Base-by-base conservation (phyloP, 148 eudicot genomes). In the Hydrangea macrophylla region DNA sequence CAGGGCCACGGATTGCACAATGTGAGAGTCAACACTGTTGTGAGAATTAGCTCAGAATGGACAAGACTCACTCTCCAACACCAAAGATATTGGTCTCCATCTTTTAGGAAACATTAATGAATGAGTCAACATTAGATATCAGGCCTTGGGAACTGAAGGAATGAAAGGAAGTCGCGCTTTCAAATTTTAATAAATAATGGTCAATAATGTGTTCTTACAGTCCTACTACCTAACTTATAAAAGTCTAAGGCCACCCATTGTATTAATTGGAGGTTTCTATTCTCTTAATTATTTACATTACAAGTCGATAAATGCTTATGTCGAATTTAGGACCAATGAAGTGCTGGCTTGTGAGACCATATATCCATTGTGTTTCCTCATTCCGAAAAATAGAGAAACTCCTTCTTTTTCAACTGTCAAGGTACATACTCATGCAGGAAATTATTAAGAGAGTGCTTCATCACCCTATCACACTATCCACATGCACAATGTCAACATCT, bases 371-470 rank as follows among this genome's bases (percentile, higher is more conserved):
- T 18, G 22, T 48, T 48, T 22, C 3, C 22, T 22, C 53, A 48
- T 11, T 48, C 53, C 53, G 17, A 22, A 48, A 48, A 7, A 15
- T 6, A n/a, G n/a, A n/a, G n/a, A 6, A 5, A 77, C 89, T 88
- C 58, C 87, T 84, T 78, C 88, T 11, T 48, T 6, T 20, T 48
- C 53, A 48, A 48, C 4, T 35, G 53, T 20, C 2, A 48, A n/a
- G n/a, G n/a, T n/a, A n/a, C n/a, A n/a, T n/a, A 42, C 17, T 42
- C 17, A 42, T 42, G 11, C 18, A 40, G 50, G 18, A 42, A 1
- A 10, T 3, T 11, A 42, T 42, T 42, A 10, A 42, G 15, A 5
- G 22, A 48, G n/a, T 15, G 53, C 20, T 48, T 15, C 18, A 15
- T 48, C 3, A 48, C 20, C 6, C 7, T 17, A 48, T 48, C 20